These are phyloP conservation scores for Venturiaceae sp. DNA, from an alignment of 2,329 filamentous ascomycete species.

Conservation along the genomic window DNA sequence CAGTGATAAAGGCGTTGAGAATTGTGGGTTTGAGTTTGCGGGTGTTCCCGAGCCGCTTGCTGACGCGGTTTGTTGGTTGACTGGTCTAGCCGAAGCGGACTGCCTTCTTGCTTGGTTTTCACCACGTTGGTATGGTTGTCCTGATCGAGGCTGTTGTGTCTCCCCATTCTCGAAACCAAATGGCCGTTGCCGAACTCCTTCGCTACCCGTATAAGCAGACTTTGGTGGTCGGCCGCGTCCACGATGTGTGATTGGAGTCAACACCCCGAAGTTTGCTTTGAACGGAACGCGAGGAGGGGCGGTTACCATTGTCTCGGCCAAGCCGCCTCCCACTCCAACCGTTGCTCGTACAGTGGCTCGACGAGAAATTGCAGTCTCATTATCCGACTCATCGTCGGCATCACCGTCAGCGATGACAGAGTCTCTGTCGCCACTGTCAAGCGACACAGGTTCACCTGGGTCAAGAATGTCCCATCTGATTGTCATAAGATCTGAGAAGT, in stretches of 20 bases:
- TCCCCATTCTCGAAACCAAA: background rate
- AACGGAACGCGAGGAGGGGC: background rate
- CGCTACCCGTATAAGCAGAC: background rate
- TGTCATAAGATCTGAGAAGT: slow-evolving; percentile 43
- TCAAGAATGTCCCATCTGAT: slow-evolving; percentile 55
- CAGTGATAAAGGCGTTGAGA: slow-evolving; percentile 3
- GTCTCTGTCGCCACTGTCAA: slow-evolving; percentile 1
- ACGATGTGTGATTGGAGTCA: background rate
- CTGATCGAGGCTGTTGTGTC: background rate
- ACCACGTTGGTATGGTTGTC: background rate
- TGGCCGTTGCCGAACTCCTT: background rate
- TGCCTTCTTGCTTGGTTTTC: background rate
- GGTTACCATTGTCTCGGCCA: background rate
- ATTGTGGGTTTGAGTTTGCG: background rate
- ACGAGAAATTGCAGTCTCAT: slow-evolving; percentile 12
- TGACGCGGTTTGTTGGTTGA: background rate
- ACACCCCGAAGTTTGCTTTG: background rate
- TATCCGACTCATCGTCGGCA: slow-evolving; percentile 24
- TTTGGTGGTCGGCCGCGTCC: slow-evolving; percentile 1
- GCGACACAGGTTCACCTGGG: slow-evolving; percentile 30
- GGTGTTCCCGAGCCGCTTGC: background rate
- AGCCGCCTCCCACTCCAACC: background rate
- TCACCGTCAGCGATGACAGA: slow-evolving; percentile 16
- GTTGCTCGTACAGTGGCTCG: background rate
- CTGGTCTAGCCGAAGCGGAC: background rate